Evolutionary conservation across 495 filamentous ascomycete species (phyloP), one percentile per base, ranked within the genome.

Genomic region (Penicillium salamii): DNA sequence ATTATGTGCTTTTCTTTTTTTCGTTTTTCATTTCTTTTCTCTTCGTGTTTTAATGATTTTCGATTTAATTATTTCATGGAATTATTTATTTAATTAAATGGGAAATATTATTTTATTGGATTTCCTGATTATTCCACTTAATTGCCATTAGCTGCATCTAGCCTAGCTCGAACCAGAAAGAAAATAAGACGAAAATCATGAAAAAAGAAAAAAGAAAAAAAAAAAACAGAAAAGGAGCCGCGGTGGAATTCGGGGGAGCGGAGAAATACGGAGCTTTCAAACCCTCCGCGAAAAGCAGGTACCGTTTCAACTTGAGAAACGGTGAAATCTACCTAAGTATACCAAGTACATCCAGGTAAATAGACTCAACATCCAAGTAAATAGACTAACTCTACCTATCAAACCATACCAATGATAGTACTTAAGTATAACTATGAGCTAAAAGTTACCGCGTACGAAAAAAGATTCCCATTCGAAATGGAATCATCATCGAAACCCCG

Each of bases 401-500:
- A 11, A 32, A 32, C 3, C 12, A 12, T 32, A 32, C 12, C 7
- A 7, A 11, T 7, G 3, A 3, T 32, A 32, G 3, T 3, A 7
- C 29, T 12, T 32, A 32, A 32, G 5, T 32, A 32, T 32, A 32
- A 32, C 29, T 12, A 32, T 32, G 29, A 32, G 29, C 29, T 32
- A 32, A 32, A 32, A 32, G 29, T 32, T 32, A 32, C 29, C 29
- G 12, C n/a, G n/a, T n/a, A n/a, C n/a, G n/a, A n/a, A n/a, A n/a
- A n/a, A n/a, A n/a, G n/a, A n/a, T n/a, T n/a, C n/a, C n/a, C n/a
- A n/a, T 8, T 26, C 4, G 23, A 45, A 54, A 42, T 58, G 43
- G 39, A 53, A 50, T 53, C 55, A 59, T 54, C 43, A 59, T 59
- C 53, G 53, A 59, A 12, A 44, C 37, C 18, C 49, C 42, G 52